Evolutionary conservation across 345 rosid species (phyloP).

Genomic region (Hibiscus trionum): DNA sequence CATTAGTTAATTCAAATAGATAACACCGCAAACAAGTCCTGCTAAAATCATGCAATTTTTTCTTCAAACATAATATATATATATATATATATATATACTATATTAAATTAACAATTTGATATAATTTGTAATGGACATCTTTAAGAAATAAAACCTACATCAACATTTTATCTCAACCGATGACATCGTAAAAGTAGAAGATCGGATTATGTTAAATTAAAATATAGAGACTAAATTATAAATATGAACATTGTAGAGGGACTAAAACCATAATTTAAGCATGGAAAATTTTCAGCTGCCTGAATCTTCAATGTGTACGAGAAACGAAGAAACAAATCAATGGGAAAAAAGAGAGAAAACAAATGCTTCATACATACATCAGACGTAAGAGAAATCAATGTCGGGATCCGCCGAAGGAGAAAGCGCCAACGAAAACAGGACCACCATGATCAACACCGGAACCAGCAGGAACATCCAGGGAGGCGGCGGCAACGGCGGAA

Average conservation of each 20-base stretch:
- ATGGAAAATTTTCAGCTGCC: background rate
- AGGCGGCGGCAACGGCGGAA: background rate
- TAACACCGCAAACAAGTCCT: no score
- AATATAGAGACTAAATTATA: background rate
- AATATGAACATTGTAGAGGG: background rate
- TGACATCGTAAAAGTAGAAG: background rate
- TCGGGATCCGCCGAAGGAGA: background rate
- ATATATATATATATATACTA: no score
- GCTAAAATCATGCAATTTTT: no score
- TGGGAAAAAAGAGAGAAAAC: background rate
- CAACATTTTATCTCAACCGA: no score
- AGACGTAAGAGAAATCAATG: background rate
- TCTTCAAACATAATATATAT: no score
- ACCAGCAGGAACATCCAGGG: background rate
- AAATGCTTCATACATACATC: background rate
- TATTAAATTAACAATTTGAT: no score
- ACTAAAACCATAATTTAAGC: background rate
- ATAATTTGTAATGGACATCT: no score
- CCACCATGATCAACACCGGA: background rate
- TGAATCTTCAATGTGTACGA: background rate
- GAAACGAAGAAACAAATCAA: background rate
- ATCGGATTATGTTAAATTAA: background rate
- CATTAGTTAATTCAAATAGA: no score
- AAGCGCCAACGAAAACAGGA: background rate
- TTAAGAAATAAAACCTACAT: no score